Conservation (phyloP, 2,329 filamentous ascomycete species). For the Hirsutella rhossiliensis region DNA sequence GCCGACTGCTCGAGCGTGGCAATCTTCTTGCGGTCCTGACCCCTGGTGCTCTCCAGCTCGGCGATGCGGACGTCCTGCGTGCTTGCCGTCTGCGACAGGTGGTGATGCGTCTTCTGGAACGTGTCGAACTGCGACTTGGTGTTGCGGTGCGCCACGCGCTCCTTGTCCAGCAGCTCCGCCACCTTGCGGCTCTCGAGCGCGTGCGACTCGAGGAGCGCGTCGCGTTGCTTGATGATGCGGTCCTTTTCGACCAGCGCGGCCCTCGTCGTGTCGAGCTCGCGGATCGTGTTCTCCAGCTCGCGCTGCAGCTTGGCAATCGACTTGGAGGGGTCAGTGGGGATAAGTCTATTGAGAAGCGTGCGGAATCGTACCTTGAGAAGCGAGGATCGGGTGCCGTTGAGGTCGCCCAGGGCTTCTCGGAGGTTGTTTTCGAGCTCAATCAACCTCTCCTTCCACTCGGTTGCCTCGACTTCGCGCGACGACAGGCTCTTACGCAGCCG, state of each 20-base stretch:
- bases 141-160: conserved; percentile 71
- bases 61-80: conserved; percentile 75
- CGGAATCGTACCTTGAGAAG: conserved; percentile 55
- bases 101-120: conserved; percentile 75
- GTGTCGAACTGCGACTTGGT: conserved; percentile 84
- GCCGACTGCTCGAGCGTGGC: conserved; percentile 65
- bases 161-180: conserved; percentile 81
- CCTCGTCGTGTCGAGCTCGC: conserved; percentile 70
- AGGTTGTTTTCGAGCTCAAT: conserved; percentile 84
- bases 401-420: conserved; percentile 74
- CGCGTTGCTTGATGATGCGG: conserved; percentile 76
- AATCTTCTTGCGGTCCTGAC: conserved; percentile 67
- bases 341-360: not conserved
- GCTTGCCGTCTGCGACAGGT: conserved; percentile 73
- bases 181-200: conserved; percentile 77
- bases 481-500: conserved; percentile 73
- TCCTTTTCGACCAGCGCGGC: conserved; percentile 81
- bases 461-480: conserved; percentile 75
- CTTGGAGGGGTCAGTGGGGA: conserved; percentile 20
- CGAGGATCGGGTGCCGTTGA: conserved; percentile 74
- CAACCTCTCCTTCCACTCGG: conserved; percentile 81
- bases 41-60: conserved; percentile 73
- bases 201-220: conserved; percentile 77
- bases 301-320: conserved; percentile 79
- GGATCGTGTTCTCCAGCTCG: conserved; percentile 72